phyloP scores from a whole-genome alignment of 768 basidiomycete genomes.

The Phylloporus rhodoxanthus region DNA sequence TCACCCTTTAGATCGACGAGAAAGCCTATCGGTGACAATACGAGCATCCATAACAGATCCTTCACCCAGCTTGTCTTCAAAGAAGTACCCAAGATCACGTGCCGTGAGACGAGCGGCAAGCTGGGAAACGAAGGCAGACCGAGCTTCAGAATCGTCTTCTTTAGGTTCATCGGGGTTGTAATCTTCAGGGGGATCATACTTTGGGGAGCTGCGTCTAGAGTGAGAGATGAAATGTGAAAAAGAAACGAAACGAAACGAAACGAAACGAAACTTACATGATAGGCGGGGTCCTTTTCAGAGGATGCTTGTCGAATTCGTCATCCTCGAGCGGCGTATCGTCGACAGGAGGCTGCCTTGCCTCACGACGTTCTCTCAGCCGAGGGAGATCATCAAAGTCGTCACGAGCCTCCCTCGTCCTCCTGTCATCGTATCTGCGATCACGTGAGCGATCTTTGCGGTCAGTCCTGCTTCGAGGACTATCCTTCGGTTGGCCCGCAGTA shows the following conservation, averaged over 20 bases:
- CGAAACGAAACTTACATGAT: constrained; percentile 39
- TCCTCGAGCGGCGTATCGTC: constrained; percentile 38
- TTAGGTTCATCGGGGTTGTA: constrained; percentile 85
- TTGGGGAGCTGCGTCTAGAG: constrained; percentile 64
- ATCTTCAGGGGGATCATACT: constrained; percentile 61
- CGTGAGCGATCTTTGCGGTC: constrained; percentile 45
- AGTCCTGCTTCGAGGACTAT: constrained; percentile 44
- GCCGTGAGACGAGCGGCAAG: constrained; percentile 95
- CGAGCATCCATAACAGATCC: constrained; percentile 91
- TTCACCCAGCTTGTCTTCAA: constrained; percentile 94
- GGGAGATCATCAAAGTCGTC: constrained; percentile 60
- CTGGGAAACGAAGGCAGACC: constrained; percentile 98
- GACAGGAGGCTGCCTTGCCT: constrained; percentile 34
- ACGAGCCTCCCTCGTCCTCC: constrained; percentile 39
- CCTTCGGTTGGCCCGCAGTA: constrained; percentile 35
- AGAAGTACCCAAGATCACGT: constrained; percentile 96
- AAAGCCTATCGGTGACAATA: constrained; percentile 92
- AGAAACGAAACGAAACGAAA: constrained; percentile 1
- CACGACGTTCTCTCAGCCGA: constrained; percentile 38
- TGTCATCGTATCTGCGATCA: constrained; percentile 55
- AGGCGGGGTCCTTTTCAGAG: constrained; percentile 35
- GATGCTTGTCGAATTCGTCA: constrained; percentile 30
- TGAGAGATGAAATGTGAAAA: constrained; percentile 2
- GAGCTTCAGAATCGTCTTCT: constrained; percentile 95
- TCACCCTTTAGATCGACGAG: constrained; percentile 96